These are phyloP conservation scores for Floccularia luteovirens DNA, from an alignment of 768 basidiomycete species.

Conservation along the genomic window DNA sequence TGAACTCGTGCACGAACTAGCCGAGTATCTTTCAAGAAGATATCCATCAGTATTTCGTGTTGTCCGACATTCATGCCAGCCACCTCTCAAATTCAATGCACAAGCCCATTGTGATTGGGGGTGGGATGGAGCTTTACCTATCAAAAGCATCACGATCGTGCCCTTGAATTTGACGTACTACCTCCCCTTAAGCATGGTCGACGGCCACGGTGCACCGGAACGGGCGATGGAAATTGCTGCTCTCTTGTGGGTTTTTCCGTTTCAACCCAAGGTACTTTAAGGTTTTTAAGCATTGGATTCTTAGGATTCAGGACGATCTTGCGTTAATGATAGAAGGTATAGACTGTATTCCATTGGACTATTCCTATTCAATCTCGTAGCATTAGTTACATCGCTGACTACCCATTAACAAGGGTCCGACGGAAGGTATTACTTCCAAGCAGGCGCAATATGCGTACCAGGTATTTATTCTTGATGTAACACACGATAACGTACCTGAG, in stretches of 20 bases:
- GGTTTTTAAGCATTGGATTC: neutral
- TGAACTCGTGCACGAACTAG: slow-evolving; percentile 61
- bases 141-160: slow-evolving; percentile 43
- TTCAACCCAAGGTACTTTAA: slow-evolving; percentile 1
- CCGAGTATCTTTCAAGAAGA: slow-evolving; percentile 56
- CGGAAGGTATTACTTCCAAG: slow-evolving; percentile 69
- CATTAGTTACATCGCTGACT: neutral
- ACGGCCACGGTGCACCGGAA: slow-evolving; percentile 28
- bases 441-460: slow-evolving; percentile 58
- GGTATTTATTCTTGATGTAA: slow-evolving; percentile 28
- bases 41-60: slow-evolving; percentile 53
- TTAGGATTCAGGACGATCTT: slow-evolving; percentile 49
- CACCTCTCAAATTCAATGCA: slow-evolving; percentile 4
- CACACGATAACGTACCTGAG: neutral
- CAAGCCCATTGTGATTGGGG: no score
- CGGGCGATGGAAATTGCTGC: slow-evolving; percentile 57
- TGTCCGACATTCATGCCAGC: slow-evolving; percentile 26
- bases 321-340: slow-evolving; percentile 56
- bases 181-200: slow-evolving; percentile 31
- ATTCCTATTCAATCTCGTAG: neutral
- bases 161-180: slow-evolving; percentile 42
- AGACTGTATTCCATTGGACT: slow-evolving; percentile 1
- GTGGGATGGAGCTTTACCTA: slow-evolving; percentile 38
- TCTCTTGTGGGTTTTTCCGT: slow-evolving; percentile 40
- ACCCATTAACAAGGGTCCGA: slow-evolving; percentile 37